A percentile compares a stretch with the other conserved stretches of the same genome.
Evolutionary conservation across 164 flowering plant species (phyloP).

Genomic region (Buxus sempervirens): DNA sequence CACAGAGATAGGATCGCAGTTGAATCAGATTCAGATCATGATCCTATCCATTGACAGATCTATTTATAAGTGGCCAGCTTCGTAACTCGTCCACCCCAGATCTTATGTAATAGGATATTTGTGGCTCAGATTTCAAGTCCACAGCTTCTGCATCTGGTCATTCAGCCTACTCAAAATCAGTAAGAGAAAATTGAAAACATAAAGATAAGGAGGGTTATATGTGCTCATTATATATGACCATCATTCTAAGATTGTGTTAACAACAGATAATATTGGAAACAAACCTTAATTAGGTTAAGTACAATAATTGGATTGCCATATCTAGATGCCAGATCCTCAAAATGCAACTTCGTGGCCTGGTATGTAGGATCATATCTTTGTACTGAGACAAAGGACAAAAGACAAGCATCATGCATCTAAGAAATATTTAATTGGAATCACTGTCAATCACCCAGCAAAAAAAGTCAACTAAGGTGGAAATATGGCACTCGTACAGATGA

Average conservation of each 20-base stretch:
- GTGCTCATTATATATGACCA: neutral
- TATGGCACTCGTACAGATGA: constrained; percentile 56
- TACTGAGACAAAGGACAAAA: constrained; percentile 41
- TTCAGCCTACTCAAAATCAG: no score
- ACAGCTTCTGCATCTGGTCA: no score
- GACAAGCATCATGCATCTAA: constrained; percentile 12
- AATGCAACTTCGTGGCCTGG: constrained; percentile 87
- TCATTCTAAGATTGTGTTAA: neutral
- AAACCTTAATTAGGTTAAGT: constrained; percentile 90
- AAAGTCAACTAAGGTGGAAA: neutral
- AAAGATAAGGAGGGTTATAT: neutral
- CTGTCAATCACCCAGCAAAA: constrained; percentile 5
- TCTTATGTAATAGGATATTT: no score
- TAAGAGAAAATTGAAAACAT: neutral
- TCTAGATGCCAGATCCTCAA: constrained; percentile 89
- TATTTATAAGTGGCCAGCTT: no score
- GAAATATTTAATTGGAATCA: constrained; percentile 1
- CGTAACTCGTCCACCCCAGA: no score
- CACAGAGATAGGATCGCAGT: no score
- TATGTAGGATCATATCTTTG: constrained; percentile 98
- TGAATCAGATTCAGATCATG: no score
- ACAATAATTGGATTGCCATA: constrained; percentile 98
- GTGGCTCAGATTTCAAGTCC: no score
- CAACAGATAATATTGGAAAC: neutral
- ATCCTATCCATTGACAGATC: no score